Conservation (phyloP, 1,284 basidiomycete species). For the Heterobasidion annosum region DNA sequence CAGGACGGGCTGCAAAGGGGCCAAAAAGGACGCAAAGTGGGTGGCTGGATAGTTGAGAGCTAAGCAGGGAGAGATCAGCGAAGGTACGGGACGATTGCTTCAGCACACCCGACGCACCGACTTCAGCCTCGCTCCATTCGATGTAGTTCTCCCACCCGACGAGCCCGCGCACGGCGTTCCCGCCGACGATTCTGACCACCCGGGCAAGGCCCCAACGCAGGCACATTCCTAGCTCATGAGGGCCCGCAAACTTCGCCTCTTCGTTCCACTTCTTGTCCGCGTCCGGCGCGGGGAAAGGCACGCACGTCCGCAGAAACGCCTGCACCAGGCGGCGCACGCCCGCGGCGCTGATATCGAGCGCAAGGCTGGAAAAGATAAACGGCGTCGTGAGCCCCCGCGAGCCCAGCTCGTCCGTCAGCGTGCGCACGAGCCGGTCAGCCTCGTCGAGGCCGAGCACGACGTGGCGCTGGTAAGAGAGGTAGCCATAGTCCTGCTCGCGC, state of each 20-base stretch:
- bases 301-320: constrained; percentile 59
- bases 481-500: constrained; percentile 52
- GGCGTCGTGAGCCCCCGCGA: constrained; percentile 77
- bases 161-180: constrained; percentile 61
- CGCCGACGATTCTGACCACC: constrained; percentile 56
- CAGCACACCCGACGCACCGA: constrained; percentile 38
- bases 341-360: constrained; percentile 71
- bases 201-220: constrained; percentile 79
- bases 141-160: constrained; percentile 74
- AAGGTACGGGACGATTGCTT: constrained; percentile 12
- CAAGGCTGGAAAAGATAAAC: constrained; percentile 81
- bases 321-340: constrained; percentile 69
- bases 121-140: constrained; percentile 70
- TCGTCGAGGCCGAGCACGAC: constrained; percentile 72
- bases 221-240: constrained; percentile 81
- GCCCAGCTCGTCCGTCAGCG: constrained; percentile 64
- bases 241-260: constrained; percentile 73
- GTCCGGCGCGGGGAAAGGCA: constrained; percentile 28
- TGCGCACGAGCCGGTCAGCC: constrained; percentile 58
- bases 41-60: constrained; percentile 59
- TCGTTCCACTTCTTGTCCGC: constrained; percentile 59
- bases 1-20: constrained; percentile 42
- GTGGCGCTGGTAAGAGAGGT: constrained; percentile 62
- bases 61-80: constrained; percentile 16
- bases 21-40: constrained; percentile 58